Evolutionary conservation across 2,329 filamentous ascomycete species (phyloP).

Genomic region (Fusarium chaquense): DNA sequence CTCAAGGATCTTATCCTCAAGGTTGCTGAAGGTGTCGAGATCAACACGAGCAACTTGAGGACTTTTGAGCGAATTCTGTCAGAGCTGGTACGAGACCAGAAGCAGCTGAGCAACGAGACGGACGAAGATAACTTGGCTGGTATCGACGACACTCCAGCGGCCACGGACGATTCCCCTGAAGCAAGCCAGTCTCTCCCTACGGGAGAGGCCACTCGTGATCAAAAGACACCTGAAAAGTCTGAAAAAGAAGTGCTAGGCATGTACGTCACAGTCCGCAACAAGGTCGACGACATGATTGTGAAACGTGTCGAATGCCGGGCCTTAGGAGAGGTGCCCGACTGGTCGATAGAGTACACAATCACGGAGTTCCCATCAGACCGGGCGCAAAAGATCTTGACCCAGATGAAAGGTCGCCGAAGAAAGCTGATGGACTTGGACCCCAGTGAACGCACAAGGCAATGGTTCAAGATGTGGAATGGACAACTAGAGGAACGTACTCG

Average conservation of each 20-base stretch:
- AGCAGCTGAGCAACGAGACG: constrained; percentile 42
- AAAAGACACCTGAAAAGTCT: neutral
- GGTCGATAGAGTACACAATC: constrained; percentile 84
- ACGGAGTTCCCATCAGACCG: constrained; percentile 66
- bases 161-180: neutral
- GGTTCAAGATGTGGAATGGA: constrained; percentile 62
- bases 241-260: constrained; percentile 65
- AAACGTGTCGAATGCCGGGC: constrained; percentile 64
- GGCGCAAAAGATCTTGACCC: constrained; percentile 65
- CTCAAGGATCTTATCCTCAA: constrained; percentile 65
- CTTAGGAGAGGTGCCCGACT: constrained; percentile 52
- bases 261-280: constrained; percentile 78
- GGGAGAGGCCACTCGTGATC: neutral
- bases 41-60: constrained; percentile 56
- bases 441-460: constrained; percentile 56
- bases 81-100: constrained; percentile 57
- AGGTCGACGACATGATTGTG: constrained; percentile 74
- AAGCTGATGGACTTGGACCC: constrained; percentile 58
- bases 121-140: constrained; percentile 8
- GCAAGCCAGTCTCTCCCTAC: neutral
- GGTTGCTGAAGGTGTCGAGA: constrained; percentile 61
- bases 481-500: constrained; percentile 57
- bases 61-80: constrained; percentile 65
- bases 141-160: neutral
- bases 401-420: constrained; percentile 67